Base-by-base conservation (phyloP, 805 yeast genomes). In the Clavispora carvajalis region DNA sequence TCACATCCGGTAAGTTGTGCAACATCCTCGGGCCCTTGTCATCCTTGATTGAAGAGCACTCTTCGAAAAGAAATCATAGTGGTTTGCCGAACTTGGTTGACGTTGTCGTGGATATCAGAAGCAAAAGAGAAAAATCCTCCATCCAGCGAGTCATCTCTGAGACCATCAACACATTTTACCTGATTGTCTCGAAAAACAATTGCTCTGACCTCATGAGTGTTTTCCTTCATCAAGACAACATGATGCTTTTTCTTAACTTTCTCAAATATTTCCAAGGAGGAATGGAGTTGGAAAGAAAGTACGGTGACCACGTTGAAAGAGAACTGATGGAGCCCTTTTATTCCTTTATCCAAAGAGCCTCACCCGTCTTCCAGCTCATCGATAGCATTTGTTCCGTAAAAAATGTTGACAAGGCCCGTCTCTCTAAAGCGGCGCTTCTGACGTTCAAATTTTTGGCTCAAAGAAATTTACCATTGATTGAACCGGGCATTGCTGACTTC, bases 281-380 rank as follows among this genome's bases (percentile, higher is more conserved):
- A 29, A 76, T 76, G 69, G 66, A 72, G 19, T 59, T 82, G 22
- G 66, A 58, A 41, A 69, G 88, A 43, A 80, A 80, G 46, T 67
- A 68, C 33, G 91, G 88, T 9, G 82, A 79, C 7, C 91, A 84
- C 60, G 85, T 82, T 22, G 75, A 76, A 40, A 68, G 67, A 38
- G 88, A 83, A 51, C 66, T 68, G 30, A 64, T 64, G 22, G 17
- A 41, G 7, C 76, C 69, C 33, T 80, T 71, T 47, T 65, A 70
- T 15, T 57, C 73, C 2, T 80, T 80, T 48, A 63, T 74, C 37
- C 74, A 73, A 40, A 68, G 70, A 39, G 69, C 79, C 0, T 59
- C 71, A 3, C 69, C 74, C 0, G 47, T 75, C 17, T 62, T 71
- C 31, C 31, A 28, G 19, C 18, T 28, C 4, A 28, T 28, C 1